Base-by-base conservation (phyloP, 768 basidiomycete genomes). In the Boletellus sp. region DNA sequence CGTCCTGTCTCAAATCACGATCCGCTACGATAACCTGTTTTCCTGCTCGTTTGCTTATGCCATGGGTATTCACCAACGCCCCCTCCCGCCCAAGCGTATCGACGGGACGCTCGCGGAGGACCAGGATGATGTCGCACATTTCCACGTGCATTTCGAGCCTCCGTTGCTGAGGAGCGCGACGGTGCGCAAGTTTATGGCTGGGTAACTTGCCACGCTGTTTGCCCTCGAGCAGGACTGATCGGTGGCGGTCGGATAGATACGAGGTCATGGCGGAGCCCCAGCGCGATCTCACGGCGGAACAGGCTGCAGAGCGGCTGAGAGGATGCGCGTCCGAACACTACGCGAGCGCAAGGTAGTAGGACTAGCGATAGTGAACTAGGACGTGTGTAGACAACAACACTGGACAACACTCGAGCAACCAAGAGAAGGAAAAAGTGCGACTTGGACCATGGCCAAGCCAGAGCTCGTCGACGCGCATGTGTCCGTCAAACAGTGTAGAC, bases 221-320 rank as follows among this genome's bases (percentile, higher is more conserved):
- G 1, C 47, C 13, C 23, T 0, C 24, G 15, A 52, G 2, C 13
- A 16, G n/a, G 24, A 45, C 42, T 53, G 45, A 58, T 42, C 53
- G 45, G 58, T 43, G 33, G 3, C 15, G 17, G 5, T 6, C 24
- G 42, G 11, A 8, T 56, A 92, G 90, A 11, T 94, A 88, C 57
- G 94, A 96, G 67, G 70, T 95, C 45, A 89, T 94, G 84, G 88
- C 83, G 0, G 94, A 95, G 64, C 78, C 88, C 6, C 94, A 95
- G 72, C 78, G 94, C 0, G 94, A 95, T 65, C 73, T 95, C 12
- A 93, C 92, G 0, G 79, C 93, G 0, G 94, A 96, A 64, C 85
- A 91, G 65, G 94, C 91, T 8, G 92, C 94, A 0, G 59, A 70
- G 54, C 73, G 78, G 13, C 68, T 94, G 36, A 74, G 87, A 41